Evolutionary conservation across 345 rosid genomes (phyloP), one percentile per base, ranked within the genome.

Genomic region (Linum usitatissimum): DNA sequence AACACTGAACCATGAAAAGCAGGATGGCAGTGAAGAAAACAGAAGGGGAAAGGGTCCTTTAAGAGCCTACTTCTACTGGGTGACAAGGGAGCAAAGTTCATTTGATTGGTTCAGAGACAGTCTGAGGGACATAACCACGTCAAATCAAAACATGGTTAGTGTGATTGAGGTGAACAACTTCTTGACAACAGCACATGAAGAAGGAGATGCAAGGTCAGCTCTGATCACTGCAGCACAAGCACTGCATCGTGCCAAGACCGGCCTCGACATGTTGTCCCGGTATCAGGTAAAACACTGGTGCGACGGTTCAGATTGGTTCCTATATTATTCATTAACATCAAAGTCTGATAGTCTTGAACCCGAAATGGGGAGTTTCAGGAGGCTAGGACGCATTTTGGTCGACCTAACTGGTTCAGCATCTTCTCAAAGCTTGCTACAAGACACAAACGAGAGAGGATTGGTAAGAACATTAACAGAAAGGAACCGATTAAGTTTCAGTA

Each of bases 21-120:
- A 78, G 87, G 76, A 21, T 20, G 68, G 17, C n/a, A 20, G 53
- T 7, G 39, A 67, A 58, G 69, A 55, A 13, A 18, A 42, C 63
- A 55, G 69, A 60, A 60, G 10, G 34, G 6, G 65, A 18, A 76
- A 63, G 48, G 69, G 66, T 63, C 83, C 83, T n/a, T 53, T 72
- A 21, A 81, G 81, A 62, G 76, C 84, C 54, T 84, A 84, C 62
- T 73, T 79, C 7, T 81, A 79, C 69, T 84, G 88, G 86, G 82
- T 81, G 20, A 79, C 88, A 30, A 77, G 86, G 69, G 88, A 84
- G 51, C 88, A 79, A 57, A 74, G 69, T 74, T 84, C 88, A 42
- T 84, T 81, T 59, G 72, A 74, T 28, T 84, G 85, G 88, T 79
- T 84, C 69, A 69, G 70, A 64, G 82, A 79, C 48, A 59, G 72